These are phyloP conservation scores for Juncus effusus DNA, from an alignment of 176 grass and related monocot species.

Conservation along the genomic window DNA sequence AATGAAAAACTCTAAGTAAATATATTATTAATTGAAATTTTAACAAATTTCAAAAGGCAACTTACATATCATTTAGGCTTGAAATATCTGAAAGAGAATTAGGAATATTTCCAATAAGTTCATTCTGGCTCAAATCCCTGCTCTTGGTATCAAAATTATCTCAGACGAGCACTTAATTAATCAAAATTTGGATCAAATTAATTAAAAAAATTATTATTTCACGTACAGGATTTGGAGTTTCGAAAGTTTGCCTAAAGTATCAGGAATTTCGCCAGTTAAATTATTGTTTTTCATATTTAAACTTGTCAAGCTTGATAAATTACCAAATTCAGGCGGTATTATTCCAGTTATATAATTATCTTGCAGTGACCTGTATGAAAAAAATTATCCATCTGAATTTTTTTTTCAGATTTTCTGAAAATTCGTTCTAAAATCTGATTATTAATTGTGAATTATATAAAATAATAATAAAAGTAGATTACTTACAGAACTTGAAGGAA, in stretches of 20 bases:
- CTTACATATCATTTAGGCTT: conserved; percentile 71
- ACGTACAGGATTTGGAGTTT: conserved; percentile 80
- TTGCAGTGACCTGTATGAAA: conserved; percentile 48
- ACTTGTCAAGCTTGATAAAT: conserved; percentile 59
- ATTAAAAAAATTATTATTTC: not conserved
- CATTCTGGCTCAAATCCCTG: conserved; percentile 78
- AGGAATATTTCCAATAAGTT: conserved; percentile 59
- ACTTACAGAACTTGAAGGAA: conserved; percentile 67
- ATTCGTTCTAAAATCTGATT: not conserved
- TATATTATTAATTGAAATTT: not conserved
- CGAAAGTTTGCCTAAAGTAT: conserved; percentile 48
- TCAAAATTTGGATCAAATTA: not conserved
- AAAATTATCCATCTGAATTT: conserved; percentile 9
- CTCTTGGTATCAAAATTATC: conserved; percentile 10
- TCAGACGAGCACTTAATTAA: not conserved
- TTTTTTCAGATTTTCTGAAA: not conserved
- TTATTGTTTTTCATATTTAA: conserved; percentile 57
- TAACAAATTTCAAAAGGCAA: conserved; percentile 21
- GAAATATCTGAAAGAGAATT: conserved; percentile 43
- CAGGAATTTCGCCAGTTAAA: conserved; percentile 70
- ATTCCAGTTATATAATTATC: conserved; percentile 71
- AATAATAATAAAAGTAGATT: not conserved
- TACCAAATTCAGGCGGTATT: conserved; percentile 68
- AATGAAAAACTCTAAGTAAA: conserved; percentile 3
- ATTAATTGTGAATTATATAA: not conserved